Conservation (phyloP, 2,329 filamentous ascomycete genomes). For the Exophiala viscosa region DNA sequence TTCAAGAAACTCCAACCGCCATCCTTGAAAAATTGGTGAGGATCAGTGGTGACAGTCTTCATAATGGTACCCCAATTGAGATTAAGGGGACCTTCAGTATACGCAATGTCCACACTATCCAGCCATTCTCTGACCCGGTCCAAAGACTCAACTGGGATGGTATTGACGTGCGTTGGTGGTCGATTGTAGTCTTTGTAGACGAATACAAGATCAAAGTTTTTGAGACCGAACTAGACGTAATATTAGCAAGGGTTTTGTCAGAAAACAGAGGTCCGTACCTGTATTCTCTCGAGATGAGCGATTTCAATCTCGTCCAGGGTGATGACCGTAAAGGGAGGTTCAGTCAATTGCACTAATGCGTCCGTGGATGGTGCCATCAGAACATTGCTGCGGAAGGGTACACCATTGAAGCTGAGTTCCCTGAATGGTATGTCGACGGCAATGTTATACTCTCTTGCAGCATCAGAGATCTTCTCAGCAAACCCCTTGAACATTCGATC, state of each 20-base stretch:
- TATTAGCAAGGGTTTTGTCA: slow-evolving; percentile 28
- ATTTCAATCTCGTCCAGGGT: slow-evolving; percentile 95
- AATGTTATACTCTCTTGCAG: slow-evolving; percentile 82
- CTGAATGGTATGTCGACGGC: slow-evolving; percentile 96
- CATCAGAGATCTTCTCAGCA: slow-evolving; percentile 95
- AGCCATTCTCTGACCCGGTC: slow-evolving; percentile 98
- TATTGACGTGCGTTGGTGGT: slow-evolving; percentile 92
- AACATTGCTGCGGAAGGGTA: slow-evolving; percentile 92
- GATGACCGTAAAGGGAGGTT: slow-evolving; percentile 93
- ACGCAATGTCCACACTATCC: slow-evolving; percentile 91
- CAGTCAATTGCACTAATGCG: slow-evolving; percentile 92
- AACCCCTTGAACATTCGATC: slow-evolving; percentile 96
- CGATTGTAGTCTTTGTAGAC: slow-evolving; percentile 96
- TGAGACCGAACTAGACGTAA: slow-evolving; percentile 73
- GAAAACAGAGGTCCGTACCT: slow-evolving; percentile 37
- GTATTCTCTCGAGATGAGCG: slow-evolving; percentile 90
- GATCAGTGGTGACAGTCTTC: slow-evolving; percentile 94
- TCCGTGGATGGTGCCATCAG: slow-evolving; percentile 95
- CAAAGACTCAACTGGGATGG: slow-evolving; percentile 90
- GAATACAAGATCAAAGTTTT: slow-evolving; percentile 98
- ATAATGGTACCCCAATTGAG: slow-evolving; percentile 99
- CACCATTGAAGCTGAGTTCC: slow-evolving; percentile 93
- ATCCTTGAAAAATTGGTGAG: slow-evolving; percentile 90
- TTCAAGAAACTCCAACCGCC: slow-evolving; percentile 93
- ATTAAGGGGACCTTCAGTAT: slow-evolving; percentile 90